Evolutionary conservation across 306 rosid genomes (phyloP).

Genomic region (Amphicarpaea edgeworthii): DNA sequence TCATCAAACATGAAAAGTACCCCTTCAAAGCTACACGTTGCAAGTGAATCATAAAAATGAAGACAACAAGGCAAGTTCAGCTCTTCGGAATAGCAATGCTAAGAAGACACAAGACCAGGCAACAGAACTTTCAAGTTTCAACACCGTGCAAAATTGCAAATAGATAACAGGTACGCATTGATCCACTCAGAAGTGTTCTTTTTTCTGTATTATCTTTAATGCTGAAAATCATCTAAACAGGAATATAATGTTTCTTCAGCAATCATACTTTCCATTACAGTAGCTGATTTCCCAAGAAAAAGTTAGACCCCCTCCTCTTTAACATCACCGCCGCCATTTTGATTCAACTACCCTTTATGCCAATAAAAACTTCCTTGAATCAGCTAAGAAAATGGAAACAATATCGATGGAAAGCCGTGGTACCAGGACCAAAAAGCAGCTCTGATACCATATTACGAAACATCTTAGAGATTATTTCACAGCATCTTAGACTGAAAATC

Average conservation of each 20-base stretch:
- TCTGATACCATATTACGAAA: not conserved
- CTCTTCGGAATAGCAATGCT: constrained; percentile 5
- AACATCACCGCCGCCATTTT: not conserved
- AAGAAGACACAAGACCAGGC: constrained; percentile 1
- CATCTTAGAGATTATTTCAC: not conserved
- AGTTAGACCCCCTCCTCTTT: constrained; percentile 8
- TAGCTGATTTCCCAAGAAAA: constrained; percentile 33
- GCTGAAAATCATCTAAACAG: constrained; percentile 14
- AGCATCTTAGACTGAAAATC: not conserved
- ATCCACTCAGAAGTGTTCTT: constrained; percentile 16
- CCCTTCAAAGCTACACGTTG: not conserved
- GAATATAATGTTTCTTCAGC: constrained; percentile 19
- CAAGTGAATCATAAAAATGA: not conserved
- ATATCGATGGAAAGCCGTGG: not conserved
- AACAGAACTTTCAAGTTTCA: constrained; percentile 1
- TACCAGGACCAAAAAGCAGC: not conserved
- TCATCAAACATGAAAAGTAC: constrained; percentile 14
- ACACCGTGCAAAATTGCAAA: not conserved
- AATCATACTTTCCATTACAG: constrained; percentile 17
- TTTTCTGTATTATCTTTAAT: not conserved
- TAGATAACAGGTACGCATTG: constrained; percentile 8
- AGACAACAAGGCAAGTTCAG: constrained; percentile 5
- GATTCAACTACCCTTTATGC: constrained; percentile 22
- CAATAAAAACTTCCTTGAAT: constrained; percentile 29
- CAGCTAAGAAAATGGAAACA: not conserved